Percentiles rank a stretch among this genome's conserved stretches.
Evolutionary conservation across 192 early-diverging fungal species (phyloP).

Genomic region (Backusella circina): DNA sequence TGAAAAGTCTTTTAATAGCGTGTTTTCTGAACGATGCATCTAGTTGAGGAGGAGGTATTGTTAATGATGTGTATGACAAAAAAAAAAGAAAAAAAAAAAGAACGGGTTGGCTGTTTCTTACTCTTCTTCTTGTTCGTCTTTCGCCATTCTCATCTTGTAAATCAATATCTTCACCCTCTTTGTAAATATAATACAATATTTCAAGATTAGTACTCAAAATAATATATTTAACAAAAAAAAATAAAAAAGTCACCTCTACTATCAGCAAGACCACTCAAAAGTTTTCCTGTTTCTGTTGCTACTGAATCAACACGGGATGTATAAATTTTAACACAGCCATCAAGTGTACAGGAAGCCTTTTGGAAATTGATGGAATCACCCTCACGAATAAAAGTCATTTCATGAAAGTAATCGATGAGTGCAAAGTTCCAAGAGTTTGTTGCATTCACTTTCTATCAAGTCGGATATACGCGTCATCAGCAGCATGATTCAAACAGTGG

Average conservation of each 20-base stretch:
- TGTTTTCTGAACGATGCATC: conserved; percentile 53
- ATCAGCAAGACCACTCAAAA: conserved; percentile 84
- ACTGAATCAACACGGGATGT: conserved; percentile 96
- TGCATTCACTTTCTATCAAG: conserved; percentile 85
- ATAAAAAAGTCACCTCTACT: conserved; percentile 50
- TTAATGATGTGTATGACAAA: too few species aligned
- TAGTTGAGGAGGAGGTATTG: too few species aligned
- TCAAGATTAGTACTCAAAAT: too few species aligned
- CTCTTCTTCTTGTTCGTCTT: conserved; percentile 39
- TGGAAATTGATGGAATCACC: conserved; percentile 99
- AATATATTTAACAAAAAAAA: too few species aligned
- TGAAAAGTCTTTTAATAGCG: conserved; percentile 80
- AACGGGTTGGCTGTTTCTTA: neutral
- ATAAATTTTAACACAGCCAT: conserved; percentile 97
- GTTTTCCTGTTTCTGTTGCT: conserved; percentile 85
- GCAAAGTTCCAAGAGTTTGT: conserved; percentile 96
- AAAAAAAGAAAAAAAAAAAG: too few species aligned
- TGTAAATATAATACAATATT: neutral
- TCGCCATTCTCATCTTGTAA: conserved; percentile 50
- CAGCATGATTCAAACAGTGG: neutral
- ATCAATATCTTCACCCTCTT: conserved; percentile 27
- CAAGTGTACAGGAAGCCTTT: conserved; percentile 94
- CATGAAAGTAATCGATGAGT: conserved; percentile 97
- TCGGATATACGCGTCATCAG: neutral
- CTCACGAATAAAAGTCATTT: conserved; percentile 90